A percentile compares a stretch with the other conserved stretches of the same genome.
phyloP scores from a whole-genome alignment of 176 grass and related monocot genomes.

The Melocanna baccifera region DNA sequence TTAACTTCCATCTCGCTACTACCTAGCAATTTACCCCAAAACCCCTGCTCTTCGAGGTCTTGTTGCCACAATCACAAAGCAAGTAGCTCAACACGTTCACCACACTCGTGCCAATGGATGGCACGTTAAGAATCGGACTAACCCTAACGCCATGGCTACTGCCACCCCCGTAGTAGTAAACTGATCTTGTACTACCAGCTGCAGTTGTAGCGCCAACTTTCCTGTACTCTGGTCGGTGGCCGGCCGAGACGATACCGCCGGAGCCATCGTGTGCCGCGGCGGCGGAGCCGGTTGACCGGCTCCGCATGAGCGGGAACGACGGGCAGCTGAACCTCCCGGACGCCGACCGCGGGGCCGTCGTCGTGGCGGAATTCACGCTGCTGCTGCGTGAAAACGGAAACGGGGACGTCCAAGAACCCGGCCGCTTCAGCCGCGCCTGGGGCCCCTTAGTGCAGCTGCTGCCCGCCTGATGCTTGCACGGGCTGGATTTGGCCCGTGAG shows the following conservation, averaged over 20 bases:
- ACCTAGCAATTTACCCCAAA: background rate
- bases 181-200: background rate
- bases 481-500: background rate
- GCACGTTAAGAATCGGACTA: constrained; percentile 52
- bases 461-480: background rate
- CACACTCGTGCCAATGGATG: constrained; percentile 31
- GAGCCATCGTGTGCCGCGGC: background rate
- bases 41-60: constrained; percentile 20
- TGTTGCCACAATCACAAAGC: constrained; percentile 46
- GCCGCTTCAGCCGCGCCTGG: background rate
- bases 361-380: constrained; percentile 41
- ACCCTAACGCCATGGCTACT: constrained; percentile 36
- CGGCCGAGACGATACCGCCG: background rate
- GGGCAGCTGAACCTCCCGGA: constrained; percentile 37
- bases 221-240: constrained; percentile 1
- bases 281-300: constrained; percentile 40
- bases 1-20: background rate
- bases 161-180: constrained; percentile 36
- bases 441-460: background rate
- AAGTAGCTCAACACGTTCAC: constrained; percentile 47
- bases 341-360: background rate
- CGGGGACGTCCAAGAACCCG: constrained; percentile 4
- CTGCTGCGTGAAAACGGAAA: constrained; percentile 49
- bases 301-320: constrained; percentile 47
- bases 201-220: background rate